Evolutionary conservation across 768 basidiomycete species (phyloP), one percentile per base, ranked within the genome.

Genomic region (Terana coerulea): DNA sequence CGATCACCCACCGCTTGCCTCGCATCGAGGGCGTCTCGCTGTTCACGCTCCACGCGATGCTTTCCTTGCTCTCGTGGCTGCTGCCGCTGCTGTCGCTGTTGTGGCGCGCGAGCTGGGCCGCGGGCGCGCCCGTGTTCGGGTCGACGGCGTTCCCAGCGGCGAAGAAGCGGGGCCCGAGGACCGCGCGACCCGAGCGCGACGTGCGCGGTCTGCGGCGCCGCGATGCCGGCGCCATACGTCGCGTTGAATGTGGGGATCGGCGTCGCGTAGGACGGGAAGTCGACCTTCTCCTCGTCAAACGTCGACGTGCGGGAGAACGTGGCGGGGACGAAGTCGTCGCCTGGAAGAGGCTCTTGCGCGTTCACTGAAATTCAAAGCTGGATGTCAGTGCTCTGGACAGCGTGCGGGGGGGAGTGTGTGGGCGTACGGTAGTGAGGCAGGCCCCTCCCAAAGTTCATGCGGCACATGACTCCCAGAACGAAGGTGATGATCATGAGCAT

Each of bases 401-500:
- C n/a, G 42, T 28, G 25, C 14, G 24, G 14, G 12, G 28, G 21
- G 15, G n/a, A n/a, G 54, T 11, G 8, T 28, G 37, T 21, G 29
- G 44, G 51, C 50, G 49, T 10, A 52, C 59, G 44, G 64, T 84
- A 83, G 19, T 75, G 76, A 51, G 75, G 67, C 52, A 91, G 70
- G 21, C 88, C 88, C 65, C 86, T 88, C 51, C 84, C 86, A 59
- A 91, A 91, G 70, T 91, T 90, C 60, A 79, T 63, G 30, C 82
- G 76, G 63, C 88, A 90, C 54, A 83, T 56, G 30, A 88, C 59
- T 2, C 86, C 89, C 41, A 91, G 63, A 49, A 83, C 57, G 58
- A 88, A 73, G 0, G 81, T 74, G 22, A 73, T 43, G 14, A 83
- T 51, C 1, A 80, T 77, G 40, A 91, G 72, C 47, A 76, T 59